A percentile compares a stretch with the other conserved stretches of the same genome.
Evolutionary conservation across 208 protist genomes (phyloP).

Genomic region (Naegleria gruberi): DNA sequence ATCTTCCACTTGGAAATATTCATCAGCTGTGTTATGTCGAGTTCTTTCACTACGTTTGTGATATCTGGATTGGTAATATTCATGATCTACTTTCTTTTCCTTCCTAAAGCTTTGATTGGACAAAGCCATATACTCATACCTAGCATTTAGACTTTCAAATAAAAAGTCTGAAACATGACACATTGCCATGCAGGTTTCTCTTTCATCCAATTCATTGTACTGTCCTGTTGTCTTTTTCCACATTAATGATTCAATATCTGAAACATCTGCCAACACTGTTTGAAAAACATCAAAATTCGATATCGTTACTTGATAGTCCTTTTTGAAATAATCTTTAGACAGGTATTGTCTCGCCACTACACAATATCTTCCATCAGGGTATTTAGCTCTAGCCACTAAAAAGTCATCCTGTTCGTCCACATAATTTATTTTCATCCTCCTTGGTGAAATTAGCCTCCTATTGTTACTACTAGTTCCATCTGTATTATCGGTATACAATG

Average conservation of each 20-base stretch:
- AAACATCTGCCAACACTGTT: background rate
- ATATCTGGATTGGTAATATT: background rate
- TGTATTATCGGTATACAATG: background rate
- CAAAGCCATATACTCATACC: background rate
- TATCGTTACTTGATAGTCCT: background rate
- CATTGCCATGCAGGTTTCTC: background rate
- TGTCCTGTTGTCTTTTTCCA: background rate
- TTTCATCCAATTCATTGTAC: background rate
- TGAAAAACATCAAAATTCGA: background rate
- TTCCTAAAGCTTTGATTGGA: background rate
- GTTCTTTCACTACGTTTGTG: background rate
- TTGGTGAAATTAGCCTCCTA: too few species aligned
- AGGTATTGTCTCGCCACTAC: background rate
- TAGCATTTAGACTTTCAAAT: background rate
- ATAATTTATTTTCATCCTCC: background rate
- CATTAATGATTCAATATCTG: background rate
- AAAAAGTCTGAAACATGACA: background rate
- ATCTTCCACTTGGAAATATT: background rate
- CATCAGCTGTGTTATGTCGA: background rate
- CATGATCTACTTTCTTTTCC: background rate
- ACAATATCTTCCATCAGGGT: background rate
- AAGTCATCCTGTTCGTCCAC: background rate
- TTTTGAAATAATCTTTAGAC: background rate
- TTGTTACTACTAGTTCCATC: background rate
- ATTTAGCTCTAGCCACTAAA: background rate